Evolutionary conservation across 2,329 filamentous ascomycete genomes (phyloP).

Genomic region (Colletotrichum musicola): DNA sequence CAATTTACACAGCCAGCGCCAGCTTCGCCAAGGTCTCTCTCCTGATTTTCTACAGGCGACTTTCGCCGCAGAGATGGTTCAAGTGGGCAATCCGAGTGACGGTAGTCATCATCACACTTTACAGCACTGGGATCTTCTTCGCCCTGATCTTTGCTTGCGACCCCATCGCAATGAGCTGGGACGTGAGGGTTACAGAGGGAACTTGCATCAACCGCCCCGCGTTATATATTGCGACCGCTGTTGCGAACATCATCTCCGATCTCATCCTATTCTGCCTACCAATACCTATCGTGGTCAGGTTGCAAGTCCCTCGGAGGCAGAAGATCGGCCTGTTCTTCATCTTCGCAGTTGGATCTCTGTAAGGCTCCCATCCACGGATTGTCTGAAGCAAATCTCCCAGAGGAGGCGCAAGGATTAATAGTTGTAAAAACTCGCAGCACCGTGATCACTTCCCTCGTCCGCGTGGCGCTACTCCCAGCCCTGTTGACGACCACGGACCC

Average conservation of each 20-base stretch:
- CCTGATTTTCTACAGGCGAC: slow-evolving; percentile 52
- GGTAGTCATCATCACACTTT: slow-evolving; percentile 46
- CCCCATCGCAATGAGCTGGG: slow-evolving; percentile 50
- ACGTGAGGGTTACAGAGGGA: slow-evolving; percentile 46
- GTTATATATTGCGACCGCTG: slow-evolving; percentile 62
- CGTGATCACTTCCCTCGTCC: slow-evolving; percentile 49
- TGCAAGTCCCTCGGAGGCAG: slow-evolving; percentile 59
- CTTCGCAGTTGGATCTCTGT: slow-evolving; percentile 55
- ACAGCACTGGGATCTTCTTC: slow-evolving; percentile 51
- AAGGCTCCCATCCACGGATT: slow-evolving; percentile 26
- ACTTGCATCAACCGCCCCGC: slow-evolving; percentile 59
- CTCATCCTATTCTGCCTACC: slow-evolving; percentile 60
- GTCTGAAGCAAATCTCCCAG: too few species aligned
- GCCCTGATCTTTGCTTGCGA: slow-evolving; percentile 52
- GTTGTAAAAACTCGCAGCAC: slow-evolving; percentile 44
- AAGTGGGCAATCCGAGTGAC: slow-evolving; percentile 46
- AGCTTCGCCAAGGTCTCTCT: slow-evolving; percentile 53
- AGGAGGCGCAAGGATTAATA: too few species aligned
- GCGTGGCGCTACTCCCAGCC: slow-evolving; percentile 45
- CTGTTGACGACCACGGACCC: slow-evolving; percentile 45
- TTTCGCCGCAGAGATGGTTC: slow-evolving; percentile 52
- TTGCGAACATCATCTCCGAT: slow-evolving; percentile 61
- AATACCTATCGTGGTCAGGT: slow-evolving; percentile 57
- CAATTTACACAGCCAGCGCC: slow-evolving; percentile 50
- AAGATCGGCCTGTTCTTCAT: slow-evolving; percentile 58